A percentile compares a stretch with the other conserved stretches of the same genome.
These are phyloP conservation scores for Fusarium chuoi DNA, from an alignment of 2,329 filamentous ascomycete species.

Conservation along the genomic window DNA sequence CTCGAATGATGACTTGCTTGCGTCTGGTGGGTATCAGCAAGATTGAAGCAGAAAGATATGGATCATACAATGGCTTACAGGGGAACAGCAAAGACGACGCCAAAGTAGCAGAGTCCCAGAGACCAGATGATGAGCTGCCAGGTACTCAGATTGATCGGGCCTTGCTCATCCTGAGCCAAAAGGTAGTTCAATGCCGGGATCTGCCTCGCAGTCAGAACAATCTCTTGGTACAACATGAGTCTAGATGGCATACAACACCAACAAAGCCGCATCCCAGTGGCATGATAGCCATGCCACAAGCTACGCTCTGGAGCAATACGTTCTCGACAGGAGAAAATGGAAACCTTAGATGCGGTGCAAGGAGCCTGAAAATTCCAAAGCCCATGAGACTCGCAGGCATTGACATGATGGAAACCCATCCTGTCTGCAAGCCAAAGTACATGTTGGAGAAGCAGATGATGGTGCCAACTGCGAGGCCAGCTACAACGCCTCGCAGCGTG, in stretches of 20 bases:
- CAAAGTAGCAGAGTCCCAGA: slow-evolving; percentile 93
- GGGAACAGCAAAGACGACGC: slow-evolving; percentile 95
- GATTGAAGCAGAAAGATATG: neutral
- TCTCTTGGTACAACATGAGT: neutral
- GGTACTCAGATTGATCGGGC: slow-evolving; percentile 76
- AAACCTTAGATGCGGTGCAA: slow-evolving; percentile 76
- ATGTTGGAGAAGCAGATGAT: slow-evolving; percentile 97
- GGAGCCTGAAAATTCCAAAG: slow-evolving; percentile 89
- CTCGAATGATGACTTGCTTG: slow-evolving; percentile 90
- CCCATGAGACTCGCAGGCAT: slow-evolving; percentile 96
- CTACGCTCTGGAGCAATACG: slow-evolving; percentile 94
- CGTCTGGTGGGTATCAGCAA: slow-evolving; percentile 56
- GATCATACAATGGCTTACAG: slow-evolving; percentile 56
- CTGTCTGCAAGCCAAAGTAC: slow-evolving; percentile 96
- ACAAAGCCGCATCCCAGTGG: slow-evolving; percentile 95
- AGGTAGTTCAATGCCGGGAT: slow-evolving; percentile 93
- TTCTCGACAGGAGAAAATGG: slow-evolving; percentile 97
- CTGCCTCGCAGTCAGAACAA: slow-evolving; percentile 43
- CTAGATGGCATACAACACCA: slow-evolving; percentile 69
- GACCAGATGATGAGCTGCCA: slow-evolving; percentile 90
- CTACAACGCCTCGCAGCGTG: slow-evolving; percentile 81
- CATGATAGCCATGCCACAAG: slow-evolving; percentile 96
- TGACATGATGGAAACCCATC: slow-evolving; percentile 82
- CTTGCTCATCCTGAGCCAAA: slow-evolving; percentile 79
- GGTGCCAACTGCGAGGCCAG: slow-evolving; percentile 85